Conservation (phyloP, 352 stramenopile genomes). For the Phytophthora pini region DNA sequence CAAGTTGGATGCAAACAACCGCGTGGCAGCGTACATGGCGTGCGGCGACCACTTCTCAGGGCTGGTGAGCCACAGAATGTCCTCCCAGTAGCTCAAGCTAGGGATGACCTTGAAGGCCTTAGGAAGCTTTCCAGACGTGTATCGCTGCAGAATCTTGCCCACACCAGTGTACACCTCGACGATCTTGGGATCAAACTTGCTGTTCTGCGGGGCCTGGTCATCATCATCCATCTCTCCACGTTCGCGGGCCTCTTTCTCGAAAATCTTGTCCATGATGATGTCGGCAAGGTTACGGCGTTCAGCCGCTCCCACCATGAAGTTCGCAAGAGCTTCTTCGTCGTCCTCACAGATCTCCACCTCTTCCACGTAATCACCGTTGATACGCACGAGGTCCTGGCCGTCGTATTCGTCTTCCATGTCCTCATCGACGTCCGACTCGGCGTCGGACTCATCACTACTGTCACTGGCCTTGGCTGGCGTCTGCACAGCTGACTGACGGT, state of each 20-base stretch:
- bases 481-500: slow-evolving; percentile 12
- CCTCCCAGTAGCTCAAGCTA: slow-evolving; percentile 98
- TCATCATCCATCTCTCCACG: slow-evolving; percentile 83
- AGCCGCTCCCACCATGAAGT: slow-evolving; percentile 85
- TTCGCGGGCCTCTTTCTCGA: slow-evolving; percentile 93
- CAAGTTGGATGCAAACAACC: slow-evolving; percentile 99
- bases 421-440: slow-evolving; percentile 63
- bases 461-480: slow-evolving; percentile 31
- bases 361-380: slow-evolving; percentile 93
- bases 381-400: slow-evolving; percentile 86
- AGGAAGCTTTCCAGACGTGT: slow-evolving; percentile 98
- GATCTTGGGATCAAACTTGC: slow-evolving; percentile 94
- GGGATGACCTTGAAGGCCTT: slow-evolving; percentile 99
- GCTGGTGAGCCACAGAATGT: slow-evolving; percentile 97
- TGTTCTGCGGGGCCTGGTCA: slow-evolving; percentile 50
- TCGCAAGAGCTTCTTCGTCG: slow-evolving; percentile 86
- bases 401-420: slow-evolving; percentile 92
- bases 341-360: slow-evolving; percentile 90
- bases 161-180: slow-evolving; percentile 99
- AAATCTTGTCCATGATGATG: slow-evolving; percentile 99
- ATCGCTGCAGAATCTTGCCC: slow-evolving; percentile 96
- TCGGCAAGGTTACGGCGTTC: slow-evolving; percentile 96
- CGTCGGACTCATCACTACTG: slow-evolving; percentile 74
- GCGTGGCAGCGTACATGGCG: slow-evolving; percentile 96
- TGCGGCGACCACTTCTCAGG: slow-evolving; percentile 99